These are phyloP conservation scores for Volvariella volvacea DNA, from an alignment of 1,284 basidiomycete genomes.

Conservation along the genomic window DNA sequence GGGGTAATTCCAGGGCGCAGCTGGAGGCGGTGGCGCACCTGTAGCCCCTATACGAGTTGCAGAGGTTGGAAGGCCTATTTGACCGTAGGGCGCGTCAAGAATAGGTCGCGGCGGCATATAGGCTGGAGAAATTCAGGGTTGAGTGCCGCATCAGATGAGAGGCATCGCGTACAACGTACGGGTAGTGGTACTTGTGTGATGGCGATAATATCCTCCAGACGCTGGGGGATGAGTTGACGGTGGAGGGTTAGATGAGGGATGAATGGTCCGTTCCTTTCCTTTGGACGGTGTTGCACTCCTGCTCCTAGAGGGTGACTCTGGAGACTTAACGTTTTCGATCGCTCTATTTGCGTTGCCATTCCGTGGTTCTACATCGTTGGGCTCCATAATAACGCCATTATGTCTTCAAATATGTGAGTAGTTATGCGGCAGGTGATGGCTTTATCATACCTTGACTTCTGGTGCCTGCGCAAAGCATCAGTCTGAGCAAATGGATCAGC, in stretches of 20 bases:
- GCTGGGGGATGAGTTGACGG: slow-evolving; percentile 8
- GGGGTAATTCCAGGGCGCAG: slow-evolving; percentile 31
- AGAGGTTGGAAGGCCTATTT: slow-evolving; percentile 43
- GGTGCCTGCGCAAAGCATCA: slow-evolving; percentile 54
- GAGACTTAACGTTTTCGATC: slow-evolving; percentile 28
- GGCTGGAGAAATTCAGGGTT: slow-evolving; percentile 15
- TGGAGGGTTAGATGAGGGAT: slow-evolving; percentile 9
- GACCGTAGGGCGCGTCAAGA: slow-evolving; percentile 25
- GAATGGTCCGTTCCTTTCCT: slow-evolving; percentile 27
- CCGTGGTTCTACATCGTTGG: slow-evolving; percentile 26
- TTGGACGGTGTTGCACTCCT: slow-evolving; percentile 43
- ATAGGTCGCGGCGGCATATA: slow-evolving; percentile 28
- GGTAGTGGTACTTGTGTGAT: slow-evolving; percentile 37
- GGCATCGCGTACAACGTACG: slow-evolving; percentile 16
- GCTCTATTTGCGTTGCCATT: slow-evolving; percentile 14
- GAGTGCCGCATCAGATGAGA: slow-evolving; percentile 4
- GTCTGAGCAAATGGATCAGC: slow-evolving; percentile 28
- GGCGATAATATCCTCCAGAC: slow-evolving; percentile 57
- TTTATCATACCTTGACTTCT: slow-evolving; percentile 53
- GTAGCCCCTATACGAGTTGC: slow-evolving; percentile 38
- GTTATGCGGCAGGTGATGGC: neutral
- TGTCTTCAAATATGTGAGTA: slow-evolving; percentile 34
- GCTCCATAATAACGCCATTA: slow-evolving; percentile 60
- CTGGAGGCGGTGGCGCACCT: slow-evolving; percentile 1
- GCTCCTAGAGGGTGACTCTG: slow-evolving; percentile 41